These are phyloP conservation scores for Hygrophila difformis DNA, from an alignment of 257 asterid species.

Conservation along the genomic window DNA sequence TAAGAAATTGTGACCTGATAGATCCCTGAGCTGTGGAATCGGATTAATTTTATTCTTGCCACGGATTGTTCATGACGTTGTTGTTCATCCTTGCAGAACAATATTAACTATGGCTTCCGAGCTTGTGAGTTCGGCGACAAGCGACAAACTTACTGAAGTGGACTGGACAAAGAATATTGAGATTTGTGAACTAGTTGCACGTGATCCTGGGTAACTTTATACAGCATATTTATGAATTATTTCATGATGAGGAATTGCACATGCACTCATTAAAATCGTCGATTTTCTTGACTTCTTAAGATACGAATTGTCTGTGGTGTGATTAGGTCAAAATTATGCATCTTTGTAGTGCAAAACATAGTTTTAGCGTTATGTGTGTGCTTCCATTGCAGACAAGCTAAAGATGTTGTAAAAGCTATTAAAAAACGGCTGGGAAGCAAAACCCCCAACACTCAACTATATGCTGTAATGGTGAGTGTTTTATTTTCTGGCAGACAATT, in stretches of 20 bases:
- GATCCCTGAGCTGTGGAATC: no score
- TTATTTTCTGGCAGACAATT: constrained; percentile 6
- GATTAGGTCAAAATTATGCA: background rate
- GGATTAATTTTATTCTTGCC: constrained; percentile 13
- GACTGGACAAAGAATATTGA: constrained; percentile 92
- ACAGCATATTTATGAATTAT: background rate
- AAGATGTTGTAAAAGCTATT: constrained; percentile 80
- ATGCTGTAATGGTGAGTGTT: constrained; percentile 59
- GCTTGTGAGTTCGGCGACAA: constrained; percentile 82
- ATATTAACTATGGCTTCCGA: constrained; percentile 64
- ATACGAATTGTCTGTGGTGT: constrained; percentile 2
- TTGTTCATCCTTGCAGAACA: constrained; percentile 26
- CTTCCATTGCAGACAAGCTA: constrained; percentile 49
- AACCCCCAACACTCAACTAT: constrained; percentile 48
- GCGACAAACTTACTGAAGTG: constrained; percentile 75
- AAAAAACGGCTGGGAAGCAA: constrained; percentile 89
- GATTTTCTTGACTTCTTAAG: background rate
- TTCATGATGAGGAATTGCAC: background rate
- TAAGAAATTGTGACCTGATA: no score
- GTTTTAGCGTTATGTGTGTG: background rate
- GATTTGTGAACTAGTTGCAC: constrained; percentile 81
- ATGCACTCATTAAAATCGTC: background rate
- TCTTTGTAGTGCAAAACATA: constrained; percentile 10
- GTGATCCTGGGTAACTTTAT: constrained; percentile 50
- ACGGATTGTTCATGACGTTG: background rate